Percentiles rank a stretch among this genome's conserved stretches.
Conservation (phyloP, 768 basidiomycete species). For the Lentinus brumalis region DNA sequence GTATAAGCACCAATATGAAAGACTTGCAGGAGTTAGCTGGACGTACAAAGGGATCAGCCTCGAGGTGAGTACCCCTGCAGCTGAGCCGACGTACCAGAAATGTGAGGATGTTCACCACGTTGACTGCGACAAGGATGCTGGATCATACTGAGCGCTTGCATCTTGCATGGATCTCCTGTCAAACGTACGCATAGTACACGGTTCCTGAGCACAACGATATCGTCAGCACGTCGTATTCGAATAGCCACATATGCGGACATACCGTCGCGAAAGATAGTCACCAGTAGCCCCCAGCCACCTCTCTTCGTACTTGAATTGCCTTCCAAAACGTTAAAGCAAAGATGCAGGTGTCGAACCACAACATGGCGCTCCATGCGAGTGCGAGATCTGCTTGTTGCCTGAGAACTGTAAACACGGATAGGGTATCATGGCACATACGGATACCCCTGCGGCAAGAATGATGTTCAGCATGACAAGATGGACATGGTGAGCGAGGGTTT, state of each 20-base stretch:
- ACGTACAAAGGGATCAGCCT: too few relatives aligned
- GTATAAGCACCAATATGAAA: too few relatives aligned
- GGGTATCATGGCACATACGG: too few relatives aligned
- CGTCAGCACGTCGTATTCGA: too few relatives aligned
- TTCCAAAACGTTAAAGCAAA: constrained; percentile 6
- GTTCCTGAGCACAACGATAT: background rate
- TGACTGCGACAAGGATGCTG: constrained; percentile 14
- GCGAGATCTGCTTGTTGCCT: constrained; percentile 4
- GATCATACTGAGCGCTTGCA: background rate
- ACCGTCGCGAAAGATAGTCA: constrained; percentile 8
- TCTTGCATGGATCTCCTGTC: too few relatives aligned
- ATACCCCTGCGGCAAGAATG: too few relatives aligned
- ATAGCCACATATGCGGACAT: background rate
- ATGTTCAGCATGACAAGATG: too few relatives aligned
- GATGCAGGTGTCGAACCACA: constrained; percentile 8
- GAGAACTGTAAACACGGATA: too few relatives aligned
- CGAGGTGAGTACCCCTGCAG: too few relatives aligned
- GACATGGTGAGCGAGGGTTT: too few relatives aligned
- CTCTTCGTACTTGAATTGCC: constrained; percentile 9
- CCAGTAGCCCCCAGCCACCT: constrained; percentile 4
- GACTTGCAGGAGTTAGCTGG: too few relatives aligned
- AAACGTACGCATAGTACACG: constrained; percentile 10
- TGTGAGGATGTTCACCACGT: constrained; percentile 15
- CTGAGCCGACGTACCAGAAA: background rate
- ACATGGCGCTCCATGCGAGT: constrained; percentile 6